phyloP scores from a whole-genome alignment of 2,329 filamentous ascomycete genomes.

The Sporothrix pallida region DNA sequence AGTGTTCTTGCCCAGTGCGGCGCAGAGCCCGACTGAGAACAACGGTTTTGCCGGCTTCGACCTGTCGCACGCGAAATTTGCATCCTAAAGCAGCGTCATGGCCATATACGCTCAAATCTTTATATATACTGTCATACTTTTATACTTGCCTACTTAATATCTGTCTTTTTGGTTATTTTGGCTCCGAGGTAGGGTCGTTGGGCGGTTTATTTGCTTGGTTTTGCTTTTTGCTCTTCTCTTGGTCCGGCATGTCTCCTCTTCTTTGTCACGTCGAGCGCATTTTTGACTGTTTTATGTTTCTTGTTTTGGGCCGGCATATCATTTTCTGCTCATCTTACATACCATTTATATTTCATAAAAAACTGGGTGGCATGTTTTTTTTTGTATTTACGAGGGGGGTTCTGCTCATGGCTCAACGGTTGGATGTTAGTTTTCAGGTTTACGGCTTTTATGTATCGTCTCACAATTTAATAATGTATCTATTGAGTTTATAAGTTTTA shows the following conservation, averaged over 20 bases:
- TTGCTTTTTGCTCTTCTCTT: not conserved
- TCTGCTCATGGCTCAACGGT: not conserved
- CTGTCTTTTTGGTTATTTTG: slow-evolving; percentile 4
- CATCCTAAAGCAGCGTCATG: not conserved
- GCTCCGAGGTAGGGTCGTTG: not conserved
- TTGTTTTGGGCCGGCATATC: not conserved
- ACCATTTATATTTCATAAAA: slow-evolving; percentile 27
- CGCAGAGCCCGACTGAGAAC: slow-evolving; percentile 24
- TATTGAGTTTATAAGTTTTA: slow-evolving; percentile 6
- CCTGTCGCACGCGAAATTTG: not conserved
- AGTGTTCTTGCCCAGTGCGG: slow-evolving; percentile 12
- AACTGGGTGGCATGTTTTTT: not conserved
- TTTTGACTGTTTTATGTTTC: not conserved
- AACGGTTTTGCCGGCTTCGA: slow-evolving; percentile 22
- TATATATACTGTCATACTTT: not conserved
- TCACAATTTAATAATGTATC: slow-evolving; percentile 14
- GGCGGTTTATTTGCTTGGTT: not conserved
- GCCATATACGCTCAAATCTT: not conserved
- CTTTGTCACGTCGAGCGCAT: not conserved
- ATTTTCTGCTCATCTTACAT: slow-evolving; percentile 13
- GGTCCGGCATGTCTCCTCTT: not conserved
- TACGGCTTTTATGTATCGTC: not conserved
- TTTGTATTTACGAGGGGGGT: not conserved
- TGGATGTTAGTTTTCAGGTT: not conserved
- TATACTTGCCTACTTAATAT: not conserved